Base-by-base conservation (phyloP, 352 stramenopile species). In the Phytopythium oedochilum region DNA sequence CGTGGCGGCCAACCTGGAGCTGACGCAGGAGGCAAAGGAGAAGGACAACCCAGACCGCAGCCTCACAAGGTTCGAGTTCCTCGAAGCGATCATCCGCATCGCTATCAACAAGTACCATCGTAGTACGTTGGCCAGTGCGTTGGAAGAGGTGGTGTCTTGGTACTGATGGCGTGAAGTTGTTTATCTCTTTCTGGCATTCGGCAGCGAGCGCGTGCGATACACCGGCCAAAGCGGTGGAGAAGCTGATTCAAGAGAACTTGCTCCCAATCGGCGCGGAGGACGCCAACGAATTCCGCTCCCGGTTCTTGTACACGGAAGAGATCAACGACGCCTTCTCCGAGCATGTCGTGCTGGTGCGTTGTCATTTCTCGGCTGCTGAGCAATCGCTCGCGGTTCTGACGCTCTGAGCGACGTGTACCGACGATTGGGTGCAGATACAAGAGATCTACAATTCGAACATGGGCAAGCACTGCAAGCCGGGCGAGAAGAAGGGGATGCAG, bases 1-100 rank as follows among this genome's bases (percentile, higher is more conserved):
- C 47, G 80, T 91, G 15, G 80, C 80, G 3, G 80, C 80, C 15
- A 91, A 91, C 43, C 70, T 91, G 2, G 80, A 91, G 61, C 70
- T 91, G 47, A 91, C 80, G 5, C 69, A 85, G 43, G 80, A 91
- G 20, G 80, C 77, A 8, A 91, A 91, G 46, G 78, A 86, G 55
- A 87, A 88, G 39, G 80, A 91, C 64, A 91, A 91, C 47, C 78
- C 80, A 38, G 80, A 91, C 48, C 71, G 80, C 23, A 89, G 75
- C 42, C 74, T 91, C 56, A 91, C 80, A 29, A 65, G 80, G 3
- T 91, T 91, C 52, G 78, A 91, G 64, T 91, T 91, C 55, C 67
- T 91, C 59, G 80, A 91, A 55, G 75, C 70, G 26, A 63, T 88
- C 59, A 83, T 86, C 23, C 78, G 80, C 62, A 91, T 91, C 44